Base-by-base conservation (phyloP, 2,329 filamentous ascomycete species). In the Dactylella cylindrospora region DNA sequence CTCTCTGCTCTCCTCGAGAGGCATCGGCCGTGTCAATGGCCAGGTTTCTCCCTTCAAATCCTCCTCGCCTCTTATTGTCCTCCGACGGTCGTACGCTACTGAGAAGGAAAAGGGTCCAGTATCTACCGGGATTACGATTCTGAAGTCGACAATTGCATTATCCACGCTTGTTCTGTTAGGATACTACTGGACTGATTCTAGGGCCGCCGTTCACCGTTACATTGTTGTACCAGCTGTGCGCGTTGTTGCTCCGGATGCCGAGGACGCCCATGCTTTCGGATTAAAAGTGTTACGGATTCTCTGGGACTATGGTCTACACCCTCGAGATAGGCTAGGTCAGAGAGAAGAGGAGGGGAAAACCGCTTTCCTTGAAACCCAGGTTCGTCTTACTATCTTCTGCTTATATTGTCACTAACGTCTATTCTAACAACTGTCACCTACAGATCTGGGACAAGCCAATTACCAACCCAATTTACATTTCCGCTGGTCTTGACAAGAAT, bases 401-500 rank as follows among this genome's bases (percentile, higher is more conserved):
- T 43, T n/a, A 12, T 20, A 22, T 20, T 33, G 20, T n/a, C 19
- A 47, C 15, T 35, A 23, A 3, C n/a, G n/a, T n/a, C 5, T 26
- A 15, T 45, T 10, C 20, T 25, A 38, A 17, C 3, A 19, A 20
- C 10, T 17, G 32, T 25, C 12, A 13, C 45, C 23, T 26, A 19
- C 60, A 76, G 71, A 84, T 97, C 15, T 96, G 95, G 71, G 89
- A 86, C 28, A 81, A 85, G 64, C 79, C 76, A 3, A 75, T 98
- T 39, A 78, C 81, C 69, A 97, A 96, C 74, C 93, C 93, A 1
- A 84, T 98, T 69, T 93, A 86, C 53, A 95, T 94, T 65, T 94
- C 89, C n/a, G 93, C 89, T 3, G 93, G 93, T 7, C 83, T 98
- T 35, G 93, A 97, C 76, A 97, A 98, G 77, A 82, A 95, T 70